Conservation (phyloP, 2,329 filamentous ascomycete species). For the Trichoderma hamatum region DNA sequence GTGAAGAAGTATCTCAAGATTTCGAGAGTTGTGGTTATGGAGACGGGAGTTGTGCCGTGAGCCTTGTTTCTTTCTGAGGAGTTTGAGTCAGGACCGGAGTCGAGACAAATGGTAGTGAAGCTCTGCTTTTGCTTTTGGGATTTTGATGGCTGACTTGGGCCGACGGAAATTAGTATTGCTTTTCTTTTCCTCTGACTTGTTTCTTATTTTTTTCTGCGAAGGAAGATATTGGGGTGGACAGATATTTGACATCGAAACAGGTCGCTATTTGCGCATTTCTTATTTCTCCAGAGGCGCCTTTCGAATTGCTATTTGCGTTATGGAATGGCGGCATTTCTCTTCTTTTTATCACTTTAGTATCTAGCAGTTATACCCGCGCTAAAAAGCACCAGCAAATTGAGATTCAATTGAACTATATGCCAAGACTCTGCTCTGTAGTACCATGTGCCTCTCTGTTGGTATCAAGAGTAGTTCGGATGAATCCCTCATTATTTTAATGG, state of each 20-base stretch:
- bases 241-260: neutral
- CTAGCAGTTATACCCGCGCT: neutral
- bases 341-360: neutral
- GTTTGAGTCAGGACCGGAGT: neutral
- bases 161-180: neutral
- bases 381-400: neutral
- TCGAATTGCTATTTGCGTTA: neutral
- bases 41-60: neutral
- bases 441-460: too few species aligned
- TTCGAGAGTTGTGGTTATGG: neutral
- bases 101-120: neutral
- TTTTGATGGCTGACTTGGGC: neutral
- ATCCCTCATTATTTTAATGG: too few species aligned
- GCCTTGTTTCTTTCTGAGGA: neutral
- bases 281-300: neutral
- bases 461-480: too few species aligned
- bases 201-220: neutral
- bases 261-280: neutral
- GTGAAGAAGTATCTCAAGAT: conserved; percentile 4
- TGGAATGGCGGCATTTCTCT: neutral
- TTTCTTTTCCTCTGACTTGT: neutral
- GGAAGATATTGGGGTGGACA: neutral
- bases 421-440: neutral
- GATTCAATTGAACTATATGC: neutral
- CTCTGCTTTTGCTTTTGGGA: neutral